These are phyloP conservation scores for Hyphopichia khmerensis DNA, from an alignment of 1,139 yeast species.

Conservation along the genomic window DNA sequence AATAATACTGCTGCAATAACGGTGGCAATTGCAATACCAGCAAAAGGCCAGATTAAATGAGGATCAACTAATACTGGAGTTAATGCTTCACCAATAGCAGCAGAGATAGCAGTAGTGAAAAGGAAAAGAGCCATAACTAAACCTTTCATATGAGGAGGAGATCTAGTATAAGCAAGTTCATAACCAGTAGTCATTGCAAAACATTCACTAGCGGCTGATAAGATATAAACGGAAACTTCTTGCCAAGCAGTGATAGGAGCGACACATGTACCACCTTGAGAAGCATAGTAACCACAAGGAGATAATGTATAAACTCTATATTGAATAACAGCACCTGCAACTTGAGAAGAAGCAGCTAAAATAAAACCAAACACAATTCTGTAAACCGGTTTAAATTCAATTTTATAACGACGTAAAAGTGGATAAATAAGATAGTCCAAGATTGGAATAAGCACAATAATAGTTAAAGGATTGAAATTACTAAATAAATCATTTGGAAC, in stretches of 20 bases:
- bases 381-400: slow-evolving; percentile 36
- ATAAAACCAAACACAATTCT: slow-evolving; percentile 38
- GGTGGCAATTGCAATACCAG: slow-evolving; percentile 49
- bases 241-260: slow-evolving; percentile 60
- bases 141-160: slow-evolving; percentile 68
- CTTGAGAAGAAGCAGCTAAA: slow-evolving; percentile 36
- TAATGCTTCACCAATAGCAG: slow-evolving; percentile 57
- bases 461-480: slow-evolving; percentile 67
- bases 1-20: slow-evolving; percentile 41
- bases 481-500: slow-evolving; percentile 71
- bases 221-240: slow-evolving; percentile 48
- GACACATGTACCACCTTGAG: slow-evolving; percentile 46
- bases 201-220: slow-evolving; percentile 68
- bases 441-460: slow-evolving; percentile 63
- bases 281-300: slow-evolving; percentile 43
- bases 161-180: slow-evolving; percentile 68
- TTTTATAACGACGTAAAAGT: slow-evolving; percentile 46
- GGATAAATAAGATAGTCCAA: slow-evolving; percentile 62
- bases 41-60: slow-evolving; percentile 54
- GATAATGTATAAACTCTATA: slow-evolving; percentile 32
- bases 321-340: slow-evolving; percentile 42
- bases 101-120: slow-evolving; percentile 57
- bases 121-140: slow-evolving; percentile 67
- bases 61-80: slow-evolving; percentile 58
- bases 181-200: slow-evolving; percentile 67